phyloP scores from a whole-genome alignment of 2,329 filamentous ascomycete genomes.

The Capronia americana region DNA sequence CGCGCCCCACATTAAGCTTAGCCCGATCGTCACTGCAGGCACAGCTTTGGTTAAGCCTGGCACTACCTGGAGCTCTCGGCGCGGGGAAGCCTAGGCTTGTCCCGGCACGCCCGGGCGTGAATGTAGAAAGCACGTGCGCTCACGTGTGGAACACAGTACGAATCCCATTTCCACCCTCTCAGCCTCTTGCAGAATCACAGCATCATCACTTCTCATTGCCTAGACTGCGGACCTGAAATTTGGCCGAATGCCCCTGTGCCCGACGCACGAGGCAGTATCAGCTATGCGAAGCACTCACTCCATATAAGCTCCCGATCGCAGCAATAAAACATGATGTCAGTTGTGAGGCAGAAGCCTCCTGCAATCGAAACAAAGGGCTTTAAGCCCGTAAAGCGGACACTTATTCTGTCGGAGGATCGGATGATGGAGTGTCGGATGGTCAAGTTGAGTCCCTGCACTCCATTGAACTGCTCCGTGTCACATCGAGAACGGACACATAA shows the following conservation, averaged over 20 bases:
- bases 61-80: not conserved
- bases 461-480: not conserved
- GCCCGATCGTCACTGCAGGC: conserved; percentile 2
- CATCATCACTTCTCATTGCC: not conserved
- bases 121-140: no score
- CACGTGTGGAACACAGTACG: no score
- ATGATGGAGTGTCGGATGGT: conserved; percentile 14
- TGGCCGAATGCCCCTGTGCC: not conserved
- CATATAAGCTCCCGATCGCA: not conserved
- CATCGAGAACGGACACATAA: not conserved
- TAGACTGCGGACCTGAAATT: not conserved
- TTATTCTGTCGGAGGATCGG: conserved; percentile 4
- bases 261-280: not conserved
- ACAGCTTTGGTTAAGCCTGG: not conserved
- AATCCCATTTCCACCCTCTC: not conserved
- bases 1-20: not conserved
- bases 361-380: not conserved
- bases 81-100: not conserved
- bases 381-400: not conserved
- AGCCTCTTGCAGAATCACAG: not conserved
- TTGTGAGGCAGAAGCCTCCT: not conserved
- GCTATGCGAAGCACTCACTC: not conserved
- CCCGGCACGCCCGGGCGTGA: no score
- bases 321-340: not conserved
- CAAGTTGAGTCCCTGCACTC: not conserved